These are phyloP conservation scores for Picea glauca DNA, from an alignment of 75 land plant genomes.

Conservation along the genomic window DNA sequence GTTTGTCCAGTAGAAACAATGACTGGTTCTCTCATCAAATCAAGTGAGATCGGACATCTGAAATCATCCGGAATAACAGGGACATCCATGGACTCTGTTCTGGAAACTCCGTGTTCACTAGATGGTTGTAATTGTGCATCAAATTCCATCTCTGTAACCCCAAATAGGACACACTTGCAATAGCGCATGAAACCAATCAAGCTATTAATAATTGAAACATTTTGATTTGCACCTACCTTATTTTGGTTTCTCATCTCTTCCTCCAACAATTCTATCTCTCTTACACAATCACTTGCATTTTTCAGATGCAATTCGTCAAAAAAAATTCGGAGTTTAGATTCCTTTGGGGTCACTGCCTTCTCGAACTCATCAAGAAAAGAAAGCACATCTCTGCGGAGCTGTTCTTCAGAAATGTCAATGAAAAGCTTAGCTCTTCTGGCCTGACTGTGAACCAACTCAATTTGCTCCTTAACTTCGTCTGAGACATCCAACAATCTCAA, in stretches of 20 bases:
- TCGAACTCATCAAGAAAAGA: conserved; percentile 34
- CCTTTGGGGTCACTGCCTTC: not conserved
- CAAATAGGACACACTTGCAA: conserved; percentile 40
- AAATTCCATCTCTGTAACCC: not conserved
- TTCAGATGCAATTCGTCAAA: conserved; percentile 1
- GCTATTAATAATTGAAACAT: not conserved
- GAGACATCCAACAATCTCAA: conserved; percentile 33
- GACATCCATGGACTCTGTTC: not conserved
- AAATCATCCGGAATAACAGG: conserved; percentile 58
- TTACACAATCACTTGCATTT: conserved; percentile 20
- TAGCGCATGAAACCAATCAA: too few species aligned
- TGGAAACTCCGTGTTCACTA: not conserved
- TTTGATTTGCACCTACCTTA: conserved; percentile 10
- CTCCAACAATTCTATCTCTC: too few species aligned
- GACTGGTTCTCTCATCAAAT: conserved; percentile 80
- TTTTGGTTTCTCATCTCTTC: not conserved
- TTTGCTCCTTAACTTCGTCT: conserved; percentile 56
- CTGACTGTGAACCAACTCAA: conserved; percentile 52
- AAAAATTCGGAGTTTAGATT: too few species aligned
- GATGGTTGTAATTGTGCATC: not conserved
- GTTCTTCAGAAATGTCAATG: too few species aligned
- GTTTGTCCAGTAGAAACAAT: conserved; percentile 75
- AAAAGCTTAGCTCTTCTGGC: conserved; percentile 10
- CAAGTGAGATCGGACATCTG: conserved; percentile 69
- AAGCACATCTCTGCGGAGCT: too few species aligned